Conservation (phyloP, 2,329 filamentous ascomycete genomes). For the Gnomoniopsis sp. region DNA sequence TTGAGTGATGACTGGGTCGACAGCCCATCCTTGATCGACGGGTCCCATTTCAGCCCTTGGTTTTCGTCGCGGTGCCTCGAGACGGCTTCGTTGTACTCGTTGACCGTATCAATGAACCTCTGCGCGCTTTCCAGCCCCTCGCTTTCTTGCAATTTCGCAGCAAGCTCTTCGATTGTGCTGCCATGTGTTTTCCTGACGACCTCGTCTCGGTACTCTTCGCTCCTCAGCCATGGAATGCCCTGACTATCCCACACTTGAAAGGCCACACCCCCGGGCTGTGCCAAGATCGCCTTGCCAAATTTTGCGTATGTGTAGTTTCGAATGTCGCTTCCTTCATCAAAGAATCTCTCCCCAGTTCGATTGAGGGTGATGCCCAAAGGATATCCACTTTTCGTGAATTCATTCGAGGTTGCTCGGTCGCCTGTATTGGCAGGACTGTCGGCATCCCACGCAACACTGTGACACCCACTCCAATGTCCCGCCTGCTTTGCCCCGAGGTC, state of each 20-base stretch:
- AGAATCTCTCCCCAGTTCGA: constrained; percentile 54
- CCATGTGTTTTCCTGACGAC: constrained; percentile 52
- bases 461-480: constrained; percentile 63
- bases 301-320: constrained; percentile 67
- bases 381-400: constrained; percentile 68
- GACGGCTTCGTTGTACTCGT: constrained; percentile 57
- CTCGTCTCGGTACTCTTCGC: constrained; percentile 61
- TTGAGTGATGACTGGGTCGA: constrained; percentile 52
- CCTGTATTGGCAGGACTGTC: constrained; percentile 53
- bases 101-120: constrained; percentile 49
- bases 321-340: constrained; percentile 64
- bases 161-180: constrained; percentile 51
- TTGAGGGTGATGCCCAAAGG: constrained; percentile 66
- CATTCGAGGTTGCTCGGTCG: constrained; percentile 58
- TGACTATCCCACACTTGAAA: constrained; percentile 64
- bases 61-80: constrained; percentile 42
- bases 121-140: constrained; percentile 43
- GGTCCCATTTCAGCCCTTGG: constrained; percentile 49
- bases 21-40: constrained; percentile 57
- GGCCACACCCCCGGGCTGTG: constrained; percentile 53
- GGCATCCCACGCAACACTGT: constrained; percentile 63
- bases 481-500: constrained; percentile 47
- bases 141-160: constrained; percentile 39
- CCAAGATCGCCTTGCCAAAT: constrained; percentile 59
- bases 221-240: constrained; percentile 48